Conservation (phyloP, 306 rosid genomes). For the Herpetospermum pedunculosum region DNA sequence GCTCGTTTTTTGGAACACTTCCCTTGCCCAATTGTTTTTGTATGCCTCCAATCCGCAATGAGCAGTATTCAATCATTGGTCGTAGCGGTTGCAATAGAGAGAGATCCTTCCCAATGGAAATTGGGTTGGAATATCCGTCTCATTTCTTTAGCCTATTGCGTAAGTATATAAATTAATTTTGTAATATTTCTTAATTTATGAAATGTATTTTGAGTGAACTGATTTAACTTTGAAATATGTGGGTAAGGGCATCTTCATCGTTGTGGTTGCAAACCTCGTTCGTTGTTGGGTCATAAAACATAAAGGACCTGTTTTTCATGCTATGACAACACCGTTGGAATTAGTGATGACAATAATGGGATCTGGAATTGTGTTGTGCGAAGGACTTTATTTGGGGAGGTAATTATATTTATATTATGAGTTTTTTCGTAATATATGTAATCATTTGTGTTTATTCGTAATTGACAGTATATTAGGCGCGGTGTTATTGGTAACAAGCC, state of each 20-base stretch:
- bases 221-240: no score
- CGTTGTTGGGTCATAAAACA: no score
- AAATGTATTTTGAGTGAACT: no score
- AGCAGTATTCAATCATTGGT: slow-evolving; percentile 54
- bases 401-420: no score
- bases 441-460: no score
- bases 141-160: slow-evolving; percentile 50
- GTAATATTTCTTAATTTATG: no score
- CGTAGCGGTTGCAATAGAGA: slow-evolving; percentile 50
- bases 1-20: slow-evolving; percentile 38
- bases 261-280: no score
- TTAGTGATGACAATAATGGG: not conserved
- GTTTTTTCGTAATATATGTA: no score
- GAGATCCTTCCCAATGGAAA: no score
- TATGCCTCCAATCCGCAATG: slow-evolving; percentile 50
- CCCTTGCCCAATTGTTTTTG: slow-evolving; percentile 60
- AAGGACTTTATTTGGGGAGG: not conserved
- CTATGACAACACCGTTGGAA: not conserved
- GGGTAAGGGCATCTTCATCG: not conserved
- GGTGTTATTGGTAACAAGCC: no score
- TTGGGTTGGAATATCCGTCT: slow-evolving; percentile 56
- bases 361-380: not conserved
- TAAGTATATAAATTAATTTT: slow-evolving; percentile 4
- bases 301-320: not conserved
- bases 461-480: no score